Percentiles rank a stretch among this genome's conserved stretches.
These are phyloP conservation scores for Cyberlindnera samutprakarnensis DNA, from an alignment of 805 yeast species.

Conservation along the genomic window DNA sequence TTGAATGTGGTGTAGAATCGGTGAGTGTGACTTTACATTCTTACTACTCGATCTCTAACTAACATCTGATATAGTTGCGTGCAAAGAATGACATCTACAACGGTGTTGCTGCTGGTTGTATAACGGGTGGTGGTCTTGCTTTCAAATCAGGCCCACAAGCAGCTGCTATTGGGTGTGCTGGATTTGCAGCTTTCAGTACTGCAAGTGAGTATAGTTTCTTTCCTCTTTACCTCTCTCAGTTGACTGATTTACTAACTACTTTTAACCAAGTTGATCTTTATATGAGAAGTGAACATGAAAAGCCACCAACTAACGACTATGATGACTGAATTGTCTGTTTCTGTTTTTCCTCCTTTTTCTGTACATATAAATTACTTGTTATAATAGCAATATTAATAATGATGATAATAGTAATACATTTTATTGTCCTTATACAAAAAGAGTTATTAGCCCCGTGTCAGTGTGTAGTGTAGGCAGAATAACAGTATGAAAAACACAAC, in stretches of 20 bases:
- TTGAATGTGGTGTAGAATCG: slow-evolving; percentile 84
- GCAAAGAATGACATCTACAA: slow-evolving; percentile 91
- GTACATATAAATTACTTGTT: too few species aligned
- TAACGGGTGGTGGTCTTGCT: slow-evolving; percentile 95
- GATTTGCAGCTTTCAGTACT: slow-evolving; percentile 91
- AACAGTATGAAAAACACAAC: too few species aligned
- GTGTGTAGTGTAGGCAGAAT: too few species aligned
- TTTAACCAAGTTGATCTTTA: slow-evolving; percentile 51
- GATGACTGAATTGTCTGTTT: slow-evolving; percentile 46
- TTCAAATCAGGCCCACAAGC: slow-evolving; percentile 91
- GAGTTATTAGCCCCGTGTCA: too few species aligned
- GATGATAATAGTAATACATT: too few species aligned
- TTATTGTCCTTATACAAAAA: too few species aligned
- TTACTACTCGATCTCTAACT: neutral
- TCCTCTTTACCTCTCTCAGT: neutral
- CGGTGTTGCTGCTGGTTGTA: slow-evolving; percentile 89
- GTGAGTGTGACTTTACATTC: slow-evolving; percentile 16
- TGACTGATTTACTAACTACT: slow-evolving; percentile 1
- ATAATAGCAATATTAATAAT: too few species aligned
- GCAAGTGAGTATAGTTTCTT: slow-evolving; percentile 34
- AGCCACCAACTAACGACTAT: slow-evolving; percentile 85
- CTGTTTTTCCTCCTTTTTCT: too few species aligned
- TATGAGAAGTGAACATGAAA: slow-evolving; percentile 73
- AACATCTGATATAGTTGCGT: slow-evolving; percentile 27
- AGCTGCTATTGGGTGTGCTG: slow-evolving; percentile 89